phyloP scores from a whole-genome alignment of 2,329 filamentous ascomycete species.

The Phaeomoniella chlamydospora region DNA sequence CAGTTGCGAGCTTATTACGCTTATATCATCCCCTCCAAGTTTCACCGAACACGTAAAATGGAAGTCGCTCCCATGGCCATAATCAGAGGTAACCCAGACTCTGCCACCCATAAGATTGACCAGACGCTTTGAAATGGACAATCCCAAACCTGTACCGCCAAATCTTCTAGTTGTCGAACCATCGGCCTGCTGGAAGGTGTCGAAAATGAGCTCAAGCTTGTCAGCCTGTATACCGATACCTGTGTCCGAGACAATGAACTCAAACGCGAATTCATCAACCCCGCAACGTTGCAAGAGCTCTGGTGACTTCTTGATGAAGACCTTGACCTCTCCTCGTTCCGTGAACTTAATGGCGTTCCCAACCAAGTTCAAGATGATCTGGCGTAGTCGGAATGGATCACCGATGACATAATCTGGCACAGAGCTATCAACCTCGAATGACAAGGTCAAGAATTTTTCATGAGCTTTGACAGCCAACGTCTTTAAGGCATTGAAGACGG shows the following conservation, averaged over 20 bases:
- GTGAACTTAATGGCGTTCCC: slow-evolving; percentile 99
- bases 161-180: slow-evolving; percentile 94
- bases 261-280: slow-evolving; percentile 74
- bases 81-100: slow-evolving; percentile 89
- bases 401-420: slow-evolving; percentile 92
- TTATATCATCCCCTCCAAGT: slow-evolving; percentile 64
- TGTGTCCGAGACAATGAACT: slow-evolving; percentile 91
- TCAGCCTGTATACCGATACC: slow-evolving; percentile 93
- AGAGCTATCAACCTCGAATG: slow-evolving; percentile 83
- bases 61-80: slow-evolving; percentile 83
- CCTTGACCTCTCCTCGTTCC: slow-evolving; percentile 86
- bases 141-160: slow-evolving; percentile 80
- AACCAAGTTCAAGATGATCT: slow-evolving; percentile 93
- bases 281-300: slow-evolving; percentile 38
- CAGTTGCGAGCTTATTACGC: slow-evolving; percentile 67
- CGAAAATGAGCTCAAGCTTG: slow-evolving; percentile 93
- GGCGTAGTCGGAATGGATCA: slow-evolving; percentile 87
- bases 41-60: slow-evolving; percentile 92
- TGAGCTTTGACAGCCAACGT: slow-evolving; percentile 95
- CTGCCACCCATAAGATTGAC: slow-evolving; percentile 94
- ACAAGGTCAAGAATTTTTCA: slow-evolving; percentile 83
- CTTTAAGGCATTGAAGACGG: slow-evolving; percentile 94
- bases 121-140: slow-evolving; percentile 89
- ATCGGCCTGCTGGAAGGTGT: slow-evolving; percentile 97
- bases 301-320: slow-evolving; percentile 67